These are phyloP conservation scores for Lentinula sp. DNA, from an alignment of 768 basidiomycete species.

Conservation along the genomic window DNA sequence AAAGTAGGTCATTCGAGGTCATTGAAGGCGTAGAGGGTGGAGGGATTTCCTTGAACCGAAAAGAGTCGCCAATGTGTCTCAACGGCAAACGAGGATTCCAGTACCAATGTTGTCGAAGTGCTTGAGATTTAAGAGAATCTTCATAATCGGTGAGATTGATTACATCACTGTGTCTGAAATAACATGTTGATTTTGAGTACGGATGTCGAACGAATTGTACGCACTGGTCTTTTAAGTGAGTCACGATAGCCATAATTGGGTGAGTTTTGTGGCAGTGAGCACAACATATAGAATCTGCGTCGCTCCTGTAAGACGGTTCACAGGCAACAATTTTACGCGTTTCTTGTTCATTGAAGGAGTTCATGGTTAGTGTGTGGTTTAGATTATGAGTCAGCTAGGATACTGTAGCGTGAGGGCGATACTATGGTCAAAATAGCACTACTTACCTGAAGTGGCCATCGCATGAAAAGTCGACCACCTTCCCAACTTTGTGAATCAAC, in stretches of 20 bases:
- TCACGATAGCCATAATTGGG: background rate
- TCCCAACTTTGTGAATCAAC: background rate
- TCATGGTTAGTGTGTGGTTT: background rate
- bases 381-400: background rate
- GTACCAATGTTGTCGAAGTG: background rate
- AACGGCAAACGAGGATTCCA: background rate
- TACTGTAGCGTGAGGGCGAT: background rate
- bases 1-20: no score
- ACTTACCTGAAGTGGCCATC: background rate
- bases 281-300: background rate
- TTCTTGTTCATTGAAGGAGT: background rate
- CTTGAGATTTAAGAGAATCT: background rate
- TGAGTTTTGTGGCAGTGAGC: background rate
- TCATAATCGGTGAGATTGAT: background rate
- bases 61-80: background rate
- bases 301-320: background rate
- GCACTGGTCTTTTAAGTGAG: background rate
- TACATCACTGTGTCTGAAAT: background rate
- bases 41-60: background rate
- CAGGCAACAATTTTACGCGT: background rate
- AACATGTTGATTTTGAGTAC: background rate
- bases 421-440: background rate
- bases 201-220: background rate
- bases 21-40: background rate
- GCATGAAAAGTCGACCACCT: background rate